These are phyloP conservation scores for Eucalyptus erythrocorys DNA, from an alignment of 345 rosid genomes.

Conservation along the genomic window DNA sequence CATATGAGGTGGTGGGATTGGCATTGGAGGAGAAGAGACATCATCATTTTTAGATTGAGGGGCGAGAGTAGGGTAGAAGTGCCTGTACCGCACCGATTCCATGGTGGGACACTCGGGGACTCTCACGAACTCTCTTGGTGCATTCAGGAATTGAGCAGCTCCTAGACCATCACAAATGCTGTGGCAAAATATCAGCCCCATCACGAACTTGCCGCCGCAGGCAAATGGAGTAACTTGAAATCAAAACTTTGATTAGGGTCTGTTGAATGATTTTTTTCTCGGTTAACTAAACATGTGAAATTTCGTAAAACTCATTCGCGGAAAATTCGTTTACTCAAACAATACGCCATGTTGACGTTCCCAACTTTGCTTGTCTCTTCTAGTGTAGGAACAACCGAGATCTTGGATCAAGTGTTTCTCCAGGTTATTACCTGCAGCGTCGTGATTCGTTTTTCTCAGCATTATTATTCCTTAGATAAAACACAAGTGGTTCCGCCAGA, in stretches of 20 bases:
- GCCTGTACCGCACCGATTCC: constrained; percentile 39
- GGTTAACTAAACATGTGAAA: too few relatives aligned
- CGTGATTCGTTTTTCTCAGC: too few relatives aligned
- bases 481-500: too few relatives aligned
- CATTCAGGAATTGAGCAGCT: constrained; percentile 53
- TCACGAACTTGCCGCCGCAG: constrained; percentile 57
- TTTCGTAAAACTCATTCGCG: too few relatives aligned
- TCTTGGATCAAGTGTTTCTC: too few relatives aligned
- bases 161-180: constrained; percentile 54
- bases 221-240: constrained; percentile 50
- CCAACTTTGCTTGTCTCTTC: too few relatives aligned
- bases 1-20: constrained; percentile 14
- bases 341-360: too few relatives aligned
- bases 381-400: too few relatives aligned
- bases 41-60: neutral
- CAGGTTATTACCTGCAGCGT: too few relatives aligned
- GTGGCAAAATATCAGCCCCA: constrained; percentile 50
- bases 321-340: too few relatives aligned
- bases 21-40: neutral
- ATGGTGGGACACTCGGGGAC: constrained; percentile 12
- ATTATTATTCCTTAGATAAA: too few relatives aligned
- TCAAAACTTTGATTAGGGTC: neutral
- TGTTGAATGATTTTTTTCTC: too few relatives aligned
- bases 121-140: constrained; percentile 43
- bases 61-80: constrained; percentile 16